Evolutionary conservation across 306 rosid species (phyloP).

Genomic region (Quercus berberidifolia): DNA sequence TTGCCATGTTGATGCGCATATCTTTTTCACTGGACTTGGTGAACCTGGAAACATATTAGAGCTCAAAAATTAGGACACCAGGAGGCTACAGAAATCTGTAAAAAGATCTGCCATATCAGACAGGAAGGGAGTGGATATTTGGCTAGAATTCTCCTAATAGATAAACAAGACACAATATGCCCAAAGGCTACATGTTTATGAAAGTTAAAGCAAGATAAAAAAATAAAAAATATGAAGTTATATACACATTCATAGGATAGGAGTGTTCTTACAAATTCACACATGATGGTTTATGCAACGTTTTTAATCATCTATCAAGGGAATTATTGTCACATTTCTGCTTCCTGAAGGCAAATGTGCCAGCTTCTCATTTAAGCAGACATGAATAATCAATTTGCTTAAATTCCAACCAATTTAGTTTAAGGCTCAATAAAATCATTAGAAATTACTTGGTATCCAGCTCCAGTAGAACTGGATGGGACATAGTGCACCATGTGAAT

Average conservation of each 20-base stretch:
- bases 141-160: background rate
- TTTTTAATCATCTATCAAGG: constrained; percentile 7
- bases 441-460: background rate
- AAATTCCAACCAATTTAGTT: background rate
- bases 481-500: background rate
- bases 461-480: background rate
- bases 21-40: constrained; percentile 75
- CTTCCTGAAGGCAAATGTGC: constrained; percentile 6
- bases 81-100: constrained; percentile 1
- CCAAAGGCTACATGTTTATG: background rate
- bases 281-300: background rate
- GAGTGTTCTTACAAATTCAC: constrained; percentile 1
- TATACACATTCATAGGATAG: background rate
- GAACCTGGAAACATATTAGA: constrained; percentile 60
- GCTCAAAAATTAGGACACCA: constrained; percentile 19
- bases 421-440: background rate
- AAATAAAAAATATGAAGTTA: constrained; percentile 5
- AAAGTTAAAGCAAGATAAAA: background rate
- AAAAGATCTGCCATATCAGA: constrained; percentile 1
- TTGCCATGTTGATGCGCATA: constrained; percentile 77
- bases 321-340: constrained; percentile 8
- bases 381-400: constrained; percentile 14
- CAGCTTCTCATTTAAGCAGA: constrained; percentile 7
- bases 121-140: background rate
- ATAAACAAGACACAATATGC: constrained; percentile 5